Conservation (phyloP, 2,329 filamentous ascomycete genomes). For the Fusarium paranaense region DNA sequence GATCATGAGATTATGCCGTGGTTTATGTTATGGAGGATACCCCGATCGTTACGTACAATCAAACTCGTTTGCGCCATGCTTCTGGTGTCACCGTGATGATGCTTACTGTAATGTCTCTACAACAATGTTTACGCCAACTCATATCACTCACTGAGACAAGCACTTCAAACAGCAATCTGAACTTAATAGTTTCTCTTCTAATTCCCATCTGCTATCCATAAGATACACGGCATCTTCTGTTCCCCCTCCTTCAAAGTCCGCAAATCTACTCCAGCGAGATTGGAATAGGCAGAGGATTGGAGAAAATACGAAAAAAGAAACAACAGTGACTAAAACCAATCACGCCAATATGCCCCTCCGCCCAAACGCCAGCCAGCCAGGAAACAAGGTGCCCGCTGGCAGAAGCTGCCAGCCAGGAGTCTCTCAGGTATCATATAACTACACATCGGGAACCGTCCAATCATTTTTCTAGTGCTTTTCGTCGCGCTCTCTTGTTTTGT, state of each 20-base stretch:
- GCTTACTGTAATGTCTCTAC: background rate
- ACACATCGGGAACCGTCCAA: conserved; percentile 45
- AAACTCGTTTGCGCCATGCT: background rate
- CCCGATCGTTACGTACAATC: conserved; percentile 31
- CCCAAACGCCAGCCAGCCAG: conserved; percentile 51
- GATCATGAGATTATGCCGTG: conserved; percentile 7
- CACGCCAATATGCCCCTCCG: conserved; percentile 49
- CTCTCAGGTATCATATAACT: conserved; percentile 52
- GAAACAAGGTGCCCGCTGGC: conserved; percentile 41
- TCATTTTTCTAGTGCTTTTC: conserved; percentile 36
- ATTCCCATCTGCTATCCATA: conserved; percentile 21
- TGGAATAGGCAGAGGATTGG: conserved; percentile 30
- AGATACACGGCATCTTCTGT: conserved; percentile 26
- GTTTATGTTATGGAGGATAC: conserved; percentile 28
- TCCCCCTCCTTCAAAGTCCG: conserved; percentile 18
- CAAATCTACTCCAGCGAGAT: conserved; percentile 16
- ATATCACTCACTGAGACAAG: background rate
- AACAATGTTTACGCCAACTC: background rate
- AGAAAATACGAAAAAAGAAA: conserved; percentile 40
- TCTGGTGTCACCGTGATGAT: background rate
- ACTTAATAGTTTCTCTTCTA: conserved; percentile 40
- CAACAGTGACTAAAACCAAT: conserved; percentile 41
- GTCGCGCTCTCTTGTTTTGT: conserved; percentile 29
- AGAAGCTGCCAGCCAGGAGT: conserved; percentile 45
- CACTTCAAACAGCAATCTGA: conserved; percentile 32